Conservation (phyloP, 208 protist genomes). For the Herpetomonas tarakana region DNA sequence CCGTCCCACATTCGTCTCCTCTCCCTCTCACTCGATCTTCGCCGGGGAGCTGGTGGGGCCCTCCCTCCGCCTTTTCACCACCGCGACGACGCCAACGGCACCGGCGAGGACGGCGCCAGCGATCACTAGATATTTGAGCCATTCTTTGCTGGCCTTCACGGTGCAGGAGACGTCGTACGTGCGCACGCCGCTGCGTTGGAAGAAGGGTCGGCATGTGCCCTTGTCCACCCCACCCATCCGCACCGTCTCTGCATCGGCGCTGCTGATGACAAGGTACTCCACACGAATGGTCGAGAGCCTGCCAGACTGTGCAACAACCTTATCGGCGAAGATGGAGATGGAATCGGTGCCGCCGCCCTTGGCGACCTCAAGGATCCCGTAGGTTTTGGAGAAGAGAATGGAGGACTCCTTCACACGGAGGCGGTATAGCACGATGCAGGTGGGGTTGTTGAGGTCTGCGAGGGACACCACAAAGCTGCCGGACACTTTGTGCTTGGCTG, state of each 20-base stretch:
- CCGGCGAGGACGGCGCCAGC: conserved; percentile 4
- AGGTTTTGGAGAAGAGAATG: conserved; percentile 62
- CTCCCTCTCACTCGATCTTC: no score
- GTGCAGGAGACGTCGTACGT: conserved; percentile 35
- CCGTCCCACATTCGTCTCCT: not conserved
- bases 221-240: conserved; percentile 17
- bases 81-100: not conserved
- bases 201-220: conserved; percentile 38
- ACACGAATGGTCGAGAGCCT: conserved; percentile 47
- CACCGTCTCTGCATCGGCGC: conserved; percentile 22
- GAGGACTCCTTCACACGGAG: conserved; percentile 52
- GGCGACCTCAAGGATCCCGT: conserved; percentile 30
- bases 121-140: not conserved
- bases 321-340: conserved; percentile 32
- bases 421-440: conserved; percentile 34
- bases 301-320: conserved; percentile 21
- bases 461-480: conserved; percentile 31
- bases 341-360: conserved; percentile 16
- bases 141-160: conserved; percentile 8
- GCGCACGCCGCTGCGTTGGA: conserved; percentile 17
- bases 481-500: conserved; percentile 8
- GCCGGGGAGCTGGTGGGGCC: no score
- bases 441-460: conserved; percentile 1
- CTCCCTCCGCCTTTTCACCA: no score
- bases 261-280: conserved; percentile 37